These are phyloP conservation scores for Chlorophyllum brunneum DNA, from an alignment of 768 basidiomycete genomes.

Conservation along the genomic window DNA sequence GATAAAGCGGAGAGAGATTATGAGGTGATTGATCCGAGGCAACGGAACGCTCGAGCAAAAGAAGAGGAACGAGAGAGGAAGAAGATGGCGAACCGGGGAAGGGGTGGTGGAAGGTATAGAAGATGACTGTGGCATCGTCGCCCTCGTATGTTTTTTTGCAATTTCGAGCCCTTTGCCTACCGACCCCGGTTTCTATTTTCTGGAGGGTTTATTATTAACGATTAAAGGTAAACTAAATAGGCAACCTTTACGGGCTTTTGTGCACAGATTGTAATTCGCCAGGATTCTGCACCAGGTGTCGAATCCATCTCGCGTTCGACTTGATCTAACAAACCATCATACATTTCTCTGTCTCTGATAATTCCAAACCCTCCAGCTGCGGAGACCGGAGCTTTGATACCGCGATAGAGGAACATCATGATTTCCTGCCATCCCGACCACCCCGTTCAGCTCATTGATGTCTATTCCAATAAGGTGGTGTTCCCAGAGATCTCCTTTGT, in stretches of 20 bases:
- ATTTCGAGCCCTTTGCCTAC: too few relatives aligned
- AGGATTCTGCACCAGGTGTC: neutral
- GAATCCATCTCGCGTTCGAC: neutral
- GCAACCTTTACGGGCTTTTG: neutral
- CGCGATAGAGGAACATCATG: neutral
- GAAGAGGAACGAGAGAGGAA: constrained; percentile 78
- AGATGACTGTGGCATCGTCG: neutral
- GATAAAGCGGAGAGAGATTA: constrained; percentile 80
- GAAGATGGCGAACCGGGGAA: constrained; percentile 30
- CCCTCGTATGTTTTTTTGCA: constrained; percentile 4
- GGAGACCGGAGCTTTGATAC: neutral
- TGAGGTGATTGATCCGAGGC: constrained; percentile 84
- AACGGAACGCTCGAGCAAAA: constrained; percentile 65
- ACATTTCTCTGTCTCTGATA: neutral
- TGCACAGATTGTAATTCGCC: neutral
- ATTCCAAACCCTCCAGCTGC: neutral
- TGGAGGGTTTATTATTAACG: too few relatives aligned
- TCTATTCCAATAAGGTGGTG: too few relatives aligned
- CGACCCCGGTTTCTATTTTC: too few relatives aligned
- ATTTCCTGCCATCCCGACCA: neutral
- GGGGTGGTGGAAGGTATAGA: constrained; percentile 17
- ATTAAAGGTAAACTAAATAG: neutral
- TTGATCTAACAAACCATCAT: neutral
- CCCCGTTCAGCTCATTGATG: neutral
- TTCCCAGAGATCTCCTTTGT: too few relatives aligned